These are phyloP conservation scores for Citrus maxima DNA, from an alignment of 345 rosid genomes.

Conservation along the genomic window DNA sequence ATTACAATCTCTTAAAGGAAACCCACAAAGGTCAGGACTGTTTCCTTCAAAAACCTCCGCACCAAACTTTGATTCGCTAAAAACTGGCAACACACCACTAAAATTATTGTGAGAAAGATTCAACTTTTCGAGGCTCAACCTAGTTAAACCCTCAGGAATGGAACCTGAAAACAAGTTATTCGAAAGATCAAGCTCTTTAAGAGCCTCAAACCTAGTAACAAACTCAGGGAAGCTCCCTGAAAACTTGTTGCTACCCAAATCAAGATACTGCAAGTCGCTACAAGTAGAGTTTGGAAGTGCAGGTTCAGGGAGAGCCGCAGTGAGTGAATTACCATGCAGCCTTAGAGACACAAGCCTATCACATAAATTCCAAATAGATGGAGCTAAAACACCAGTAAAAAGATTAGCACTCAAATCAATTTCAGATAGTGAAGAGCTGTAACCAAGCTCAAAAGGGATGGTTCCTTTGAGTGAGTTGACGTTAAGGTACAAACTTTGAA, in stretches of 20 bases:
- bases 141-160: slow-evolving; percentile 58
- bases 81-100: slow-evolving; percentile 71
- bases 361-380: slow-evolving; percentile 93
- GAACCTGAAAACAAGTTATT: slow-evolving; percentile 63
- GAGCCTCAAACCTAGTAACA: slow-evolving; percentile 50
- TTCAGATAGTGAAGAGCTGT: slow-evolving; percentile 73
- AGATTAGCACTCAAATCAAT: slow-evolving; percentile 70
- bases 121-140: slow-evolving; percentile 58
- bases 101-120: slow-evolving; percentile 89
- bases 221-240: slow-evolving; percentile 80
- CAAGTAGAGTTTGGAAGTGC: slow-evolving; percentile 83
- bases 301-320: slow-evolving; percentile 73
- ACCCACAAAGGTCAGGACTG: slow-evolving; percentile 77
- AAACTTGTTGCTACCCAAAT: slow-evolving; percentile 76
- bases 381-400: slow-evolving; percentile 63
- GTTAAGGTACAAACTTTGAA: slow-evolving; percentile 73
- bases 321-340: slow-evolving; percentile 63
- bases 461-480: slow-evolving; percentile 74
- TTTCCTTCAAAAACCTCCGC: slow-evolving; percentile 76
- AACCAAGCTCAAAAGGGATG: slow-evolving; percentile 92
- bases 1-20: slow-evolving; percentile 62
- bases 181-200: slow-evolving; percentile 84
- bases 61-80: slow-evolving; percentile 62
- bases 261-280: slow-evolving; percentile 60
- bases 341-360: slow-evolving; percentile 64